phyloP scores from a whole-genome alignment of 164 flowering plant genomes.

The Berberis vulgaris region DNA sequence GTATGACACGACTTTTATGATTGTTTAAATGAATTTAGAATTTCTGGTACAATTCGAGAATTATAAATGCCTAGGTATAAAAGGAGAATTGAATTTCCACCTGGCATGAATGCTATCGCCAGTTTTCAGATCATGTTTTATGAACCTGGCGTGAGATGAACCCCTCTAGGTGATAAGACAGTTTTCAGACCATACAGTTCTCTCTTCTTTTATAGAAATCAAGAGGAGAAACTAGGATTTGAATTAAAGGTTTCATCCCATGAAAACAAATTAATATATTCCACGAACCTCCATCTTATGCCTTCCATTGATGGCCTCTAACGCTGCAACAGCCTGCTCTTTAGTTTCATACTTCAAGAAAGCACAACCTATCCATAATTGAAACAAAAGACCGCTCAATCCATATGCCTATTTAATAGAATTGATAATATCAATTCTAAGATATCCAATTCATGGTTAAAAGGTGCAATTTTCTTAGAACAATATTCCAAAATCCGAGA shows the following conservation, averaged over 20 bases:
- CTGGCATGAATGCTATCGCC: no score
- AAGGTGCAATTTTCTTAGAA: neutral
- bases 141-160: no score
- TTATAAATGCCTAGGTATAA: no score
- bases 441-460: neutral
- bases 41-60: no score
- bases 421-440: no score
- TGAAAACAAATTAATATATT: neutral
- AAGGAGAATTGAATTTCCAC: no score
- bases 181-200: no score
- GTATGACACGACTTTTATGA: no score
- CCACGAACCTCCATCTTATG: conserved; percentile 89
- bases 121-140: no score
- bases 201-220: neutral
- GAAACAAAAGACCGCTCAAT: conserved; percentile 1
- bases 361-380: conserved; percentile 65
- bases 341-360: conserved; percentile 95
- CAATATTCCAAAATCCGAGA: neutral
- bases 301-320: conserved; percentile 87
- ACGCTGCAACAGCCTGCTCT: conserved; percentile 88
- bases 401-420: neutral
- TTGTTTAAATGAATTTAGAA: no score
- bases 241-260: no score
- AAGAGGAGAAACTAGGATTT: neutral
- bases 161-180: no score